These are phyloP conservation scores for Podaxis sp. DNA, from an alignment of 768 basidiomycete species.

Conservation along the genomic window DNA sequence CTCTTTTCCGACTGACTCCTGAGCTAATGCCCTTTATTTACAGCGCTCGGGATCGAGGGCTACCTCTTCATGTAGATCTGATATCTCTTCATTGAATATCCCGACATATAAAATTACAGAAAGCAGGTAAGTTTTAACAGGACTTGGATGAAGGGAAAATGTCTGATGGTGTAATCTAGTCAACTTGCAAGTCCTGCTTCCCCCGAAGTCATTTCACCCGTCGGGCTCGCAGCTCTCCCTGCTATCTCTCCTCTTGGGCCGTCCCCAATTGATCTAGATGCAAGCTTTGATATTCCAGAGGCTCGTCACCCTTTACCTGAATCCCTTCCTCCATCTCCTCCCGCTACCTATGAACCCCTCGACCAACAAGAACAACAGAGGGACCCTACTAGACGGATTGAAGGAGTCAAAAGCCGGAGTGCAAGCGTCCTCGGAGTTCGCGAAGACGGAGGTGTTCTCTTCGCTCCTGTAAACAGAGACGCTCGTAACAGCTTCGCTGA, in stretches of 20 bases:
- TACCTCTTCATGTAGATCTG: slow-evolving; percentile 2
- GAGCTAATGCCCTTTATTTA: neutral
- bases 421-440: neutral
- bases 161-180: slow-evolving; percentile 12
- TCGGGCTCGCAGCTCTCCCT: slow-evolving; percentile 34
- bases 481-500: slow-evolving; percentile 9
- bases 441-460: slow-evolving; percentile 1
- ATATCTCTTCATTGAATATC: slow-evolving; percentile 14
- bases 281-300: slow-evolving; percentile 29
- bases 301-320: slow-evolving; percentile 30
- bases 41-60: slow-evolving; percentile 10
- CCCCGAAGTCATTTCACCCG: slow-evolving; percentile 34
- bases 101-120: slow-evolving; percentile 23
- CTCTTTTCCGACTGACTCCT: neutral
- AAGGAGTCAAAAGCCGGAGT: neutral
- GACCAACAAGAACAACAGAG: neutral
- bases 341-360: neutral
- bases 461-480: slow-evolving; percentile 20
- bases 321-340: slow-evolving; percentile 21
- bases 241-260: slow-evolving; percentile 32
- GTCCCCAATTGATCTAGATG: slow-evolving; percentile 30
- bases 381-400: neutral
- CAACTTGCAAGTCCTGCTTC: slow-evolving; percentile 25
- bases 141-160: neutral
- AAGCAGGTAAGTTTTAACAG: slow-evolving; percentile 22